A percentile compares a stretch with the other conserved stretches of the same genome.
These are phyloP conservation scores for Jatropha curcas DNA, from an alignment of 345 rosid species.

Conservation along the genomic window DNA sequence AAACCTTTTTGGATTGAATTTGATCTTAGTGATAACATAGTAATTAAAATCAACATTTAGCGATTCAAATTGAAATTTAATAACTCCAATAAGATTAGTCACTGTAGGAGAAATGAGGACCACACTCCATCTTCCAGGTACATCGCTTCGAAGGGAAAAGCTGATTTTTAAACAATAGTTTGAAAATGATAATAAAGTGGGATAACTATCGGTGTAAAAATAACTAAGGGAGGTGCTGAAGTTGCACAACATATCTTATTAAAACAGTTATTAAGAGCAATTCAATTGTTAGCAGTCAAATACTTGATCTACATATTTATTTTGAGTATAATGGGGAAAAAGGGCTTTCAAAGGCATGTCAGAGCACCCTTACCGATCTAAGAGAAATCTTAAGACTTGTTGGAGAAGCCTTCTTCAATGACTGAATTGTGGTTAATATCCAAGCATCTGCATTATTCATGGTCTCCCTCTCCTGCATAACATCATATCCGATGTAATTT, in stretches of 20 bases:
- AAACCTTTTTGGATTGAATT: no score
- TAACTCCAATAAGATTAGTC: no score
- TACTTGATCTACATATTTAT: not conserved
- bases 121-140: not conserved
- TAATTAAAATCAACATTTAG: no score
- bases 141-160: not conserved
- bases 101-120: not conserved
- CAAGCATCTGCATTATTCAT: constrained; percentile 44
- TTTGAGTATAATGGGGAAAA: not conserved
- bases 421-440: constrained; percentile 51
- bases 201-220: not conserved
- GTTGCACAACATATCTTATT: not conserved
- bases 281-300: no score
- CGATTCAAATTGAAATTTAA: no score
- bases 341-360: not conserved
- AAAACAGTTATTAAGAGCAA: no score
- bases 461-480: constrained; percentile 59
- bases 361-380: constrained; percentile 54
- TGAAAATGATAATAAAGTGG: no score
- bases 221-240: not conserved
- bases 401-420: constrained; percentile 75
- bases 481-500: constrained; percentile 15
- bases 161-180: no score
- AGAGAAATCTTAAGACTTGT: constrained; percentile 86
- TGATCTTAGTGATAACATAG: no score